Conservation (phyloP, 345 rosid species). For the Viola odorata region DNA sequence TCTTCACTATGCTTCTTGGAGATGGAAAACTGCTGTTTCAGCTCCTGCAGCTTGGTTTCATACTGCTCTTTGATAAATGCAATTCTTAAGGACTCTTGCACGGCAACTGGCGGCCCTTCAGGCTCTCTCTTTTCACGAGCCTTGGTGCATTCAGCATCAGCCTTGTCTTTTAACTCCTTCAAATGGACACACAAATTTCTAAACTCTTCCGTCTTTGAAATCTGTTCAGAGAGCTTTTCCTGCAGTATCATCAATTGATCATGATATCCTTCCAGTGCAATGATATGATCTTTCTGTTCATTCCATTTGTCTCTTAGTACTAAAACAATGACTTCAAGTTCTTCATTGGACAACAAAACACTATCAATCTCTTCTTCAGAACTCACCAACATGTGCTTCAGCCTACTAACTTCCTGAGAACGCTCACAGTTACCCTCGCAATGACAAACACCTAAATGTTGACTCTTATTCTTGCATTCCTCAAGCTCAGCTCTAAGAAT, state of each 20-base stretch:
- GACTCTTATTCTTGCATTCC: constrained; percentile 30
- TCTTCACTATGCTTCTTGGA: constrained; percentile 90
- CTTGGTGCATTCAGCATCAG: constrained; percentile 59
- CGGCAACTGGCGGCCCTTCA: constrained; percentile 48
- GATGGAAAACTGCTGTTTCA: constrained; percentile 75
- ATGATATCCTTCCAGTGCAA: constrained; percentile 22
- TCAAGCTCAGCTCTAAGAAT: constrained; percentile 37
- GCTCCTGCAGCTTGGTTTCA: constrained; percentile 77
- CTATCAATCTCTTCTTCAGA: constrained; percentile 52
- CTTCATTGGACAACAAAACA: constrained; percentile 50
- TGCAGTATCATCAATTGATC: constrained; percentile 41
- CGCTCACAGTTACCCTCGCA: constrained; percentile 31
- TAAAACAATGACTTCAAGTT: constrained; percentile 44
- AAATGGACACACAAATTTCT: constrained; percentile 70
- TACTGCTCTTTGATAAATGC: constrained; percentile 93
- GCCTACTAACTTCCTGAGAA: constrained; percentile 44
- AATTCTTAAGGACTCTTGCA: constrained; percentile 93
- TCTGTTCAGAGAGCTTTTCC: constrained; percentile 72
- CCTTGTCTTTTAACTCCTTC: constrained; percentile 84
- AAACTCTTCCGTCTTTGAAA: constrained; percentile 80
- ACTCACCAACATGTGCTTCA: constrained; percentile 39
- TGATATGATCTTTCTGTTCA: constrained; percentile 42
- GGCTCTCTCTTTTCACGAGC: constrained; percentile 52
- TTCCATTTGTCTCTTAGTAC: constrained; percentile 50
- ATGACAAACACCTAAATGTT: constrained; percentile 26